Conservation (phyloP, 73 alveolate species). For the Tetrahymena malaccensis region DNA sequence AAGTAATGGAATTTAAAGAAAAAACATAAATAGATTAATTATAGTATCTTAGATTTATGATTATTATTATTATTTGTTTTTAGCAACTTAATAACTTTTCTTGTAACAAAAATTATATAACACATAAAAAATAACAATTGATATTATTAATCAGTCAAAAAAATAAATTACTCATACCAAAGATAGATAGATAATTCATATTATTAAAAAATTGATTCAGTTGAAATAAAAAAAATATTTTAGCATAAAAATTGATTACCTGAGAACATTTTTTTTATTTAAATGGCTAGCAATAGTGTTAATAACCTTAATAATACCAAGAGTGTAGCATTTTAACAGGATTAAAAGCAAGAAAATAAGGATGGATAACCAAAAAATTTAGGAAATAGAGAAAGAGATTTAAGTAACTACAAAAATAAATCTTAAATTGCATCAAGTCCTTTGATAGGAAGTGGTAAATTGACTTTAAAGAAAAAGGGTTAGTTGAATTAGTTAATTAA, state of each 20-base stretch:
- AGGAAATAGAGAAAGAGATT: not conserved
- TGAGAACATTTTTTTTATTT: not conserved
- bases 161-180: not conserved
- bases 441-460: not conserved
- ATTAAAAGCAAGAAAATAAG: not conserved
- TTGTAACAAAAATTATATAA: not conserved
- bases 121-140: not conserved
- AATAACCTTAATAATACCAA: not conserved
- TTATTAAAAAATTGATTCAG: not conserved
- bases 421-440: not conserved
- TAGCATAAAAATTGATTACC: too few relatives aligned
- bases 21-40: not conserved
- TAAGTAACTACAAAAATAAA: not conserved
- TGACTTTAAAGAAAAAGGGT: not conserved
- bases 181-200: not conserved
- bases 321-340: not conserved
- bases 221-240: not conserved
- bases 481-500: not conserved
- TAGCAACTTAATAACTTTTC: not conserved
- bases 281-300: not conserved
- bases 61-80: not conserved
- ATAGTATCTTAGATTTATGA: not conserved
- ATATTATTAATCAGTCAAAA: not conserved
- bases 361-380: not conserved
- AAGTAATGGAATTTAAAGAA: too few relatives aligned